Conservation (phyloP, 164 flowering plant species). For the Umbellularia californica region DNA sequence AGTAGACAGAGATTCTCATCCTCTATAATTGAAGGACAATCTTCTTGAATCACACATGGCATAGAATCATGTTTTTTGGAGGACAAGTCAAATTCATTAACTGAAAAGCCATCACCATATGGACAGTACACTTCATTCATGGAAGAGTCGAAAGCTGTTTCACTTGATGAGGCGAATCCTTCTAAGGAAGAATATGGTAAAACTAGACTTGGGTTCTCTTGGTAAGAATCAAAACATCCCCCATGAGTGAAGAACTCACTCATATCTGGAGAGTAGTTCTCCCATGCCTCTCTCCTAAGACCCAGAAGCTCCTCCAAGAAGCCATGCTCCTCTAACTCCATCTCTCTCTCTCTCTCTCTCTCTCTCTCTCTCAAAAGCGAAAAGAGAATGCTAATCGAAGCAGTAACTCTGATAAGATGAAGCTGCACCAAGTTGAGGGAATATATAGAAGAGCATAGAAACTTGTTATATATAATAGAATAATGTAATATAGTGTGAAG, state of each 20-base stretch:
- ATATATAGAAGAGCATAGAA: slow-evolving; percentile 19
- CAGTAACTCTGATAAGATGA: slow-evolving; percentile 29
- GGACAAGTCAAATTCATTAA: background rate
- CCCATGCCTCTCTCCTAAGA: slow-evolving; percentile 41
- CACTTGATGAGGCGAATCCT: slow-evolving; percentile 20
- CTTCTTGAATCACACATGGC: slow-evolving; percentile 33
- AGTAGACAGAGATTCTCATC: slow-evolving; percentile 27
- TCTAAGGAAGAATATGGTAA: slow-evolving; percentile 32
- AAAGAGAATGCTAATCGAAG: slow-evolving; percentile 12
- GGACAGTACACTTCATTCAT: slow-evolving; percentile 25
- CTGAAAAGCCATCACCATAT: slow-evolving; percentile 28
- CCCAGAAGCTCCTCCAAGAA: slow-evolving; percentile 50
- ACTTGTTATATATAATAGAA: background rate
- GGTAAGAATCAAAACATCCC: slow-evolving; percentile 39
- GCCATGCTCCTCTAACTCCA: slow-evolving; percentile 47
- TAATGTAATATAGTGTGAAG: slow-evolving; percentile 10
- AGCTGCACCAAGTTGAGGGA: slow-evolving; percentile 30
- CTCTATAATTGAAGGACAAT: slow-evolving; percentile 23
- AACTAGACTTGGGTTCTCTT: slow-evolving; percentile 32
- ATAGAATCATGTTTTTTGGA: slow-evolving; percentile 15
- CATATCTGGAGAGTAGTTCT: slow-evolving; percentile 20
- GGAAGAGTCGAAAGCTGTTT: slow-evolving; percentile 21
- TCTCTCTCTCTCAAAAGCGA: background rate
- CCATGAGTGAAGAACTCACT: slow-evolving; percentile 33
- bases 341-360: slow-evolving; percentile 16